Conservation (phyloP, 2,329 filamentous ascomycete species). For the Aspergillus sp. region DNA sequence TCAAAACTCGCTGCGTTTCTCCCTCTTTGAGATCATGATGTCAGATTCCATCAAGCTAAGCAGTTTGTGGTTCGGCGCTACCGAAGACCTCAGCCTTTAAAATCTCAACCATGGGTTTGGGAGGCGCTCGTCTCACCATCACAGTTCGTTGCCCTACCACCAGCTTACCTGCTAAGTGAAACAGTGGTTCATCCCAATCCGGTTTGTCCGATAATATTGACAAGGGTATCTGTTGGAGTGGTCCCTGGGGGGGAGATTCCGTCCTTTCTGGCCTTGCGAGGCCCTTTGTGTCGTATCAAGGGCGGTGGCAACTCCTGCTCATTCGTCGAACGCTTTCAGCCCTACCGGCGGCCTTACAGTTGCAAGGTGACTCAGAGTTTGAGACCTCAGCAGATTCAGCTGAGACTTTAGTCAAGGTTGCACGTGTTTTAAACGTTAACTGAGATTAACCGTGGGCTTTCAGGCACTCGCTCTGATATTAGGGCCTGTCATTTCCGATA, state of each 20-base stretch:
- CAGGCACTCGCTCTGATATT: neutral
- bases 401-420: neutral
- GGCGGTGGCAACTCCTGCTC: neutral
- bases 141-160: too few relatives aligned
- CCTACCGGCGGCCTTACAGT: neutral
- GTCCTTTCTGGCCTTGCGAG: neutral
- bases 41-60: neutral
- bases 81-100: neutral
- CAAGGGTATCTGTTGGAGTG: neutral
- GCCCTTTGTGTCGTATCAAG: neutral
- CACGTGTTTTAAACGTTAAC: neutral
- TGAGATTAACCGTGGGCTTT: neutral
- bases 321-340: neutral
- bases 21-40: conserved; percentile 8
- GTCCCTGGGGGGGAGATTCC: neutral
- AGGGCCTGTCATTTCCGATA: neutral
- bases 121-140: neutral
- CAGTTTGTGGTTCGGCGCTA: neutral
- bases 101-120: neutral
- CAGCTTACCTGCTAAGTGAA: neutral
- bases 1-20: neutral
- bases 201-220: neutral
- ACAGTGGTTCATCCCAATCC: too few relatives aligned
- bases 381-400: neutral
- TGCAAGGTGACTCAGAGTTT: neutral